Base-by-base conservation (phyloP, 164 flowering plant genomes). In the Vitis cinerea region DNA sequence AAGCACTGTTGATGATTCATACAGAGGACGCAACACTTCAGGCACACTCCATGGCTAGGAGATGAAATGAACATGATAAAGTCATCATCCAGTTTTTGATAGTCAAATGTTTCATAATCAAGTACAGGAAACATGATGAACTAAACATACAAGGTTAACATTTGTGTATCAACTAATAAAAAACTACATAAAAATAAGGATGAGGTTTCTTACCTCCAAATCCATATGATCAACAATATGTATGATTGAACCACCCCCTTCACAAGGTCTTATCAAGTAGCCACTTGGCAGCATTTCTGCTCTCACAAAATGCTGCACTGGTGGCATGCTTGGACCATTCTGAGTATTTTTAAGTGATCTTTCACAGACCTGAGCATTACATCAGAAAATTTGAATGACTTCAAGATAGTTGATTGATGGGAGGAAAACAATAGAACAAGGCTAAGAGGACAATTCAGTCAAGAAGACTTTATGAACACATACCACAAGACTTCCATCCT, bases 401-500 rank as follows among this genome's bases (percentile, higher is more conserved):
- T 14, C 19, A 30, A 44, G 6, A 52, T 1, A 9, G 56, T 23
- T 59, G 44, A 8, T 31, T 17, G 11, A 54, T n/a, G 17, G n/a
- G 12, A 12, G 9, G 1, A 53, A 51, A 11, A n/a, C 23, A 23
- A 6, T 15, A 14, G 9, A 57, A 31, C 56, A 47, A 16, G n/a
- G n/a, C n/a, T 9, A 11, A 48, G 7, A 27, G 4, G 37, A 50
- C 17, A 37, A 47, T 9, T 37, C 3, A 10, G 29, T 10, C 9
- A 10, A 27, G 13, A 70, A 52, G 37, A 64, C 30, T 47, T 69
- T 11, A 4, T 19, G 65, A 55, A 3, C 10, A 73, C 93, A 65
- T 90, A 95, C 99, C 94, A 92, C 99, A 76, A 96, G 92, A 76
- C 98, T 93, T 13, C 99, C 98, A 86, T 96, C 99, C 70, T 96